phyloP scores from a whole-genome alignment of 1,139 yeast genomes.

The Hansenula sp. region DNA sequence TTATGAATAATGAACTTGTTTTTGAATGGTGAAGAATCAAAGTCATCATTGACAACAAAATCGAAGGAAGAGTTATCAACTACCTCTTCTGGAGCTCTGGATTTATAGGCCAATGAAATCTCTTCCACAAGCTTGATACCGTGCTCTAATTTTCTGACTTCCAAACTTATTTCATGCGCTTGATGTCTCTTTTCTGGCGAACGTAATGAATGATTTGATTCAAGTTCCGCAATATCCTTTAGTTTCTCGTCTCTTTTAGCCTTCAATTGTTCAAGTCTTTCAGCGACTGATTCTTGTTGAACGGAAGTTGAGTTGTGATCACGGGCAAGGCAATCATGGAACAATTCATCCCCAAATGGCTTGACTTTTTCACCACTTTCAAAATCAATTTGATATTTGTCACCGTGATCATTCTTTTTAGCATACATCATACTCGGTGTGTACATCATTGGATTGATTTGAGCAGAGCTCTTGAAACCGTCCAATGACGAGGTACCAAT shows the following conservation, averaged over 20 bases:
- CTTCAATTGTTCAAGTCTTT: constrained; percentile 25
- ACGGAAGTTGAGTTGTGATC: constrained; percentile 10
- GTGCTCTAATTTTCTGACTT: constrained; percentile 24
- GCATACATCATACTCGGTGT: constrained; percentile 78
- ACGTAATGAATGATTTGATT: background rate
- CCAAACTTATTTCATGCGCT: constrained; percentile 17
- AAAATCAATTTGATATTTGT: constrained; percentile 32
- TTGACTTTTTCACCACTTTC: constrained; percentile 27
- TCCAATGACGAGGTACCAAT: constrained; percentile 37
- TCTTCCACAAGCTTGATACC: constrained; percentile 38
- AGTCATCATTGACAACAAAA: constrained; percentile 10
- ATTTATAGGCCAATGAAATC: constrained; percentile 16
- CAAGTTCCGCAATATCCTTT: constrained; percentile 3
- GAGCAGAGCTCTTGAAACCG: constrained; percentile 51
- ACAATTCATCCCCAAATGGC: constrained; percentile 42
- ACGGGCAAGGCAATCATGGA: constrained; percentile 61
- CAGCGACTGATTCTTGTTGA: constrained; percentile 12
- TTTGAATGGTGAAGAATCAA: constrained; percentile 17
- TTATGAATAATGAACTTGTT: constrained; percentile 80
- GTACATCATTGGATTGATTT: constrained; percentile 59
- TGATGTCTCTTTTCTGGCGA: constrained; percentile 5
- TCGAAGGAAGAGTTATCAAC: constrained; percentile 7
- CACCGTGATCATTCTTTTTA: constrained; percentile 53
- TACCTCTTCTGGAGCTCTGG: constrained; percentile 4
- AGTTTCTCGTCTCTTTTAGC: constrained; percentile 15